phyloP scores from a whole-genome alignment of 2,329 filamentous ascomycete genomes.

The Chaetomiaceae sp. region DNA sequence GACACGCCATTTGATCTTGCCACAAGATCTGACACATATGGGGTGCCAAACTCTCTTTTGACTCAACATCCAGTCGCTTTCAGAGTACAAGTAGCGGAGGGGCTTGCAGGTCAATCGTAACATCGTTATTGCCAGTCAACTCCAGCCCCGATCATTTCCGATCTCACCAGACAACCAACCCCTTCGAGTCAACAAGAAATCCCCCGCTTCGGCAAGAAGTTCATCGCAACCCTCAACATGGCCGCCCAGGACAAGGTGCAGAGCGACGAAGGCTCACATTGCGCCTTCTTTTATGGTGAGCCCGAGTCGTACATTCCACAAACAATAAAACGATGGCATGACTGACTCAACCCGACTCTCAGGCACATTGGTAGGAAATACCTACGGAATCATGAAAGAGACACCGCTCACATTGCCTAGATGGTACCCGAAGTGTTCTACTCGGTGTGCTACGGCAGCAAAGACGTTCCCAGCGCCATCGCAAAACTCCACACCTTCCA shows the following conservation, averaged over 20 bases:
- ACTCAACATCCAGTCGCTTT: no score
- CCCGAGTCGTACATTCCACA: constrained; percentile 21
- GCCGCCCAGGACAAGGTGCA: constrained; percentile 1
- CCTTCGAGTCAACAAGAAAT: neutral
- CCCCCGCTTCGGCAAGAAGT: neutral
- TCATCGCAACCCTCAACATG: neutral
- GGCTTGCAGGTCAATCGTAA: no score
- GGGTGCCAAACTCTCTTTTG: no score
- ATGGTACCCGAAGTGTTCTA: constrained; percentile 88
- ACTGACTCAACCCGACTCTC: constrained; percentile 1
- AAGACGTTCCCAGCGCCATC: constrained; percentile 44
- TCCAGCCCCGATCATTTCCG: no score
- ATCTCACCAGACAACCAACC: no score
- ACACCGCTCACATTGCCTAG: constrained; percentile 22
- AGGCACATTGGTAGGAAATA: constrained; percentile 37
- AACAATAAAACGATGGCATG: no score
- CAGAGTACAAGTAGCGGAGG: no score
- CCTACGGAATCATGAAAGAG: neutral
- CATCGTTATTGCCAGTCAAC: no score
- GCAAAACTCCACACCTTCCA: constrained; percentile 57
- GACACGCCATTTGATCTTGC: no score
- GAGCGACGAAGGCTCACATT: constrained; percentile 19
- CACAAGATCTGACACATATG: no score
- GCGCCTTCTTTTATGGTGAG: constrained; percentile 53
- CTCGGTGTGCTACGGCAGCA: constrained; percentile 69